Percentiles rank a stretch among this genome's conserved stretches.
Evolutionary conservation across 495 filamentous ascomycete species (phyloP).

Genomic region (Glonium stellatum): DNA sequence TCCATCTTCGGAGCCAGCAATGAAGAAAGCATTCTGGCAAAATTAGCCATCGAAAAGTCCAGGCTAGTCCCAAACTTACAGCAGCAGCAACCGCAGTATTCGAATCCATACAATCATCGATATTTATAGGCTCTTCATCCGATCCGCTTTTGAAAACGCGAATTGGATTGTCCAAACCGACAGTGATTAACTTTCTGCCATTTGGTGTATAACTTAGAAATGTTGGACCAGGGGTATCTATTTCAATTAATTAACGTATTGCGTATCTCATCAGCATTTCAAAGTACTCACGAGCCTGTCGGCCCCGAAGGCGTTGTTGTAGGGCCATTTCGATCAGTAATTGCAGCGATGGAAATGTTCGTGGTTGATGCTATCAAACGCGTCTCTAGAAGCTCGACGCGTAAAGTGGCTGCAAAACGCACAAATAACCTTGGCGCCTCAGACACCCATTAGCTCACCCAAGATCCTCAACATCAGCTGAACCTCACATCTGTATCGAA

Average conservation of each 20-base stretch:
- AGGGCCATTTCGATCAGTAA: slow-evolving; percentile 15
- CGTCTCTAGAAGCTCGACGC: neutral
- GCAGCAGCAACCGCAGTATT: slow-evolving; percentile 69
- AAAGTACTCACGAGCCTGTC: slow-evolving; percentile 43
- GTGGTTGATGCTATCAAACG: slow-evolving; percentile 7
- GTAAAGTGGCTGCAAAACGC: slow-evolving; percentile 1
- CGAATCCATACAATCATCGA: slow-evolving; percentile 79
- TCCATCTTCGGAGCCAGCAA: slow-evolving; percentile 86
- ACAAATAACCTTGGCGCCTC: no score
- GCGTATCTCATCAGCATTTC: neutral
- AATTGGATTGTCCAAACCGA: slow-evolving; percentile 82
- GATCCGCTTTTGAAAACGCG: slow-evolving; percentile 84
- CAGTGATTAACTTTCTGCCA: slow-evolving; percentile 67
- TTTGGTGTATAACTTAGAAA: slow-evolving; percentile 62
- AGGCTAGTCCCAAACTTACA: slow-evolving; percentile 39
- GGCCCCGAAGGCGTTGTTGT: slow-evolving; percentile 34
- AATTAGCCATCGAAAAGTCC: slow-evolving; percentile 1
- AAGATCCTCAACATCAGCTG: no score
- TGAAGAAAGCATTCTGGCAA: slow-evolving; percentile 68
- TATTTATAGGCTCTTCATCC: slow-evolving; percentile 81
- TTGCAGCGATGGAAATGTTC: neutral
- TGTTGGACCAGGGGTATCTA: slow-evolving; percentile 64
- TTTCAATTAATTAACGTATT: slow-evolving; percentile 1
- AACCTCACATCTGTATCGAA: no score
- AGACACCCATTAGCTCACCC: no score